A percentile compares a stretch with the other conserved stretches of the same genome.
Evolutionary conservation across 2,329 filamentous ascomycete species (phyloP).

Genomic region (Ilyonectria destructans): DNA sequence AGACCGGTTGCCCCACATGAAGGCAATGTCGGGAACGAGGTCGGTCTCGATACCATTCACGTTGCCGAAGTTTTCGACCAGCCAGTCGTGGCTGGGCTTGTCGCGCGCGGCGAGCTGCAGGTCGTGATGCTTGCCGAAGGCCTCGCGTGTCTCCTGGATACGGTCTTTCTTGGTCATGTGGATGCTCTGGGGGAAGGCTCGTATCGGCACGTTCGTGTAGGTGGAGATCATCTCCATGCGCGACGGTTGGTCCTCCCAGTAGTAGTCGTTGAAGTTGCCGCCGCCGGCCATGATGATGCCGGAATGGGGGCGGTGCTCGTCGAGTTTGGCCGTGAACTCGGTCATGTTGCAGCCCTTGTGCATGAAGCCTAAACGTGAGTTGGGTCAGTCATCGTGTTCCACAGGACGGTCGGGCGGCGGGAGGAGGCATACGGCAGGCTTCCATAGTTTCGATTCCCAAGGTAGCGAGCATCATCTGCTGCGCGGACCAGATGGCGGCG

Average conservation of each 20-base stretch:
- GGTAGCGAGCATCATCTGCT: conserved; percentile 47
- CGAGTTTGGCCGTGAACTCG: conserved; percentile 42
- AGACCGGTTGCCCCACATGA: conserved; percentile 50
- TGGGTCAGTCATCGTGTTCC: not conserved
- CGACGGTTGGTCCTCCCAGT: conserved; percentile 50
- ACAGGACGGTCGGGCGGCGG: not conserved
- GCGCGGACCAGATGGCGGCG: conserved; percentile 49
- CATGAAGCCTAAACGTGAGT: conserved; percentile 38
- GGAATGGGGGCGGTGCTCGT: conserved; percentile 48
- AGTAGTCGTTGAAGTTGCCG: conserved; percentile 50
- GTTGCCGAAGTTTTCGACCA: conserved; percentile 41
- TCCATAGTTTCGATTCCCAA: conserved; percentile 50
- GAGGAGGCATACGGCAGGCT: conserved; percentile 42
- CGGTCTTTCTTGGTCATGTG: conserved; percentile 44
- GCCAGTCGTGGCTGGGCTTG: conserved; percentile 49
- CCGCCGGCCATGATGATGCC: conserved; percentile 50
- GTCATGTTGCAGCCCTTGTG: conserved; percentile 45
- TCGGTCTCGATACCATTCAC: conserved; percentile 44
- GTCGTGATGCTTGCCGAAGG: conserved; percentile 45
- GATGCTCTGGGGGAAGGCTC: conserved; percentile 48
- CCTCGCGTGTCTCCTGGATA: conserved; percentile 39
- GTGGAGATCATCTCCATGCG: conserved; percentile 50
- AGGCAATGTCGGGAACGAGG: conserved; percentile 48
- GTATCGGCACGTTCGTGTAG: conserved; percentile 43
- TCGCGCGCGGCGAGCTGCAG: conserved; percentile 48